Evolutionary conservation across 148 eudicot genomes (phyloP).

Genomic region (Pouteria glomerata): DNA sequence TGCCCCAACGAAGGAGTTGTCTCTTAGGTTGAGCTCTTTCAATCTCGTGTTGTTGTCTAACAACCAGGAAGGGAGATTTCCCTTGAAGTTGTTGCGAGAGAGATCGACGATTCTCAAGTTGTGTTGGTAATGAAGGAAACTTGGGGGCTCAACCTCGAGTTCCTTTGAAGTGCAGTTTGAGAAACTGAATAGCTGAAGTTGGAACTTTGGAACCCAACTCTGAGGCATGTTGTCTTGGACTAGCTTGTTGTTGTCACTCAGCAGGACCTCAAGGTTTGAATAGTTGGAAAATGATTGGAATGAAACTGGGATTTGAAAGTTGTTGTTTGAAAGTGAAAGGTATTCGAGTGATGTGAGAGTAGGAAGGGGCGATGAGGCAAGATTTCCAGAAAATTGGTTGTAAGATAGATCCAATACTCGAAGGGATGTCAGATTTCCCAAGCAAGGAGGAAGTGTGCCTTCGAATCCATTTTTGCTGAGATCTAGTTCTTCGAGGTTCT

Average conservation of each 20-base stretch:
- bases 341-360: not conserved
- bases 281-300: conserved; percentile 2
- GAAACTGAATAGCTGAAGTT: not conserved
- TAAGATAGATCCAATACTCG: not conserved
- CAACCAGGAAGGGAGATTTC: not conserved
- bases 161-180: not conserved
- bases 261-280: not conserved
- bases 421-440: conserved; percentile 3
- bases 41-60: conserved; percentile 1
- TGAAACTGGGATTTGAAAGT: not conserved
- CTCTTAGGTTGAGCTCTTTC: not conserved
- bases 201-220: not conserved
- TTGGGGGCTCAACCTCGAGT: not conserved
- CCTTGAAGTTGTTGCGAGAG: not conserved
- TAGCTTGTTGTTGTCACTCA: not conserved
- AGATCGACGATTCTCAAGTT: not conserved
- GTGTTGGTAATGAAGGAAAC: not conserved
- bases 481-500: conserved; percentile 1
- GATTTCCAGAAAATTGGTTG: conserved; percentile 4
- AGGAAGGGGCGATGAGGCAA: not conserved
- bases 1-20: not conserved
- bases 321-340: not conserved
- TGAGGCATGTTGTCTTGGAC: not conserved
- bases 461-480: not conserved
- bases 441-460: not conserved